Conservation (phyloP, 2,329 filamentous ascomycete species). For the Botrytis fragariae region DNA sequence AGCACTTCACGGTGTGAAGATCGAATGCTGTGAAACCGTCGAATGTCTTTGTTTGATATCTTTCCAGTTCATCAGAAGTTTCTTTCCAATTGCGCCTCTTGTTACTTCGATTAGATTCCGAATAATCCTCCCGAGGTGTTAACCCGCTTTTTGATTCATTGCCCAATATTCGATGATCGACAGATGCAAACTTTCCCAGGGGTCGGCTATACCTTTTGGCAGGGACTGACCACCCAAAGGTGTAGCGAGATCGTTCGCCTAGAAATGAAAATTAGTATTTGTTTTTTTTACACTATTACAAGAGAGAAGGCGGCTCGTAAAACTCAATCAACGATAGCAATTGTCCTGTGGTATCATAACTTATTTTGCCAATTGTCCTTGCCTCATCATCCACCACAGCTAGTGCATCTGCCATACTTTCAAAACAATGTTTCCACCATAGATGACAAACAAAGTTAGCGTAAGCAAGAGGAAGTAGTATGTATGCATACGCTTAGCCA, state of each 20-base stretch:
- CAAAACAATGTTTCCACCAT: neutral
- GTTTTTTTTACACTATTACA: neutral
- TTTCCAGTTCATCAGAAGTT: neutral
- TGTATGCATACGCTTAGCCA: too few relatives aligned
- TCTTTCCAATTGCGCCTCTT: neutral
- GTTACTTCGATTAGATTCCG: neutral
- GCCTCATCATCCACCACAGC: neutral
- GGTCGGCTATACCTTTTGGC: constrained; percentile 8
- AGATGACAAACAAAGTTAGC: neutral
- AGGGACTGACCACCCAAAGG: neutral
- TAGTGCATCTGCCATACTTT: neutral
- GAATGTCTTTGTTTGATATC: constrained; percentile 1
- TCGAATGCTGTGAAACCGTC: neutral
- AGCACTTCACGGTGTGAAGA: neutral
- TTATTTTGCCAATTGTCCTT: neutral
- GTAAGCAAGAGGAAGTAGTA: too few relatives aligned
- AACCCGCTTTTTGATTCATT: neutral
- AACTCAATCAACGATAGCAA: constrained; percentile 5
- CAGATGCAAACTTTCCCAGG: neutral
- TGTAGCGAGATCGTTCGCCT: neutral
- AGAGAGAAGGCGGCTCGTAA: neutral
- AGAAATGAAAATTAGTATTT: neutral
- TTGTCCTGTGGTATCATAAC: constrained; percentile 15
- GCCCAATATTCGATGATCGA: constrained; percentile 3
- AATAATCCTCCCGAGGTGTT: neutral